Base-by-base conservation (phyloP, 805 yeast genomes). In the Sungouiella blattae region DNA sequence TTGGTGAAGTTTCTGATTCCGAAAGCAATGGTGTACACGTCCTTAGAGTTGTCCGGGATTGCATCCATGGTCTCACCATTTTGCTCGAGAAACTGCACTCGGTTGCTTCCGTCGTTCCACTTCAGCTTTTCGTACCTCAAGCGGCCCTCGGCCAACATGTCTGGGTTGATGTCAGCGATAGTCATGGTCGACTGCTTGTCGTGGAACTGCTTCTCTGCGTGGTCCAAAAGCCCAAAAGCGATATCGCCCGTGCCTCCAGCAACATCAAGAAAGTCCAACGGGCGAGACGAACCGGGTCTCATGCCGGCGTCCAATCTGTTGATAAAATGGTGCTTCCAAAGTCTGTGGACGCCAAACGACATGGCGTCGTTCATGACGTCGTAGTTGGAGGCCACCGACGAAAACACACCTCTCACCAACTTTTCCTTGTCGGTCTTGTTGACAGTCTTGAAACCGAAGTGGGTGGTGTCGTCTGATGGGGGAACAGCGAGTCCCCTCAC, bases 241-340 rank as follows among this genome's bases (percentile, higher is more conserved):
- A 93, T 91, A 56, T 93, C 98, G 30, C 98, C 98, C 8, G 98
- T 87, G 16, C 98, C 98, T 40, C 98, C 98, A 18, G 98, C 98
- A 38, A 93, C 98, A 61, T 93, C 98, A 44, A 93, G 72, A 54
- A 93, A 91, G 39, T 80, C 77, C 50, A 93, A 68, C 3, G 96
- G 96, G 46, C 81, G 76, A 11, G 67, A 58, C 11, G 78, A 75
- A 30, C 91, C 94, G 4, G 95, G 91, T 55, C 98, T 76, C 69
- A 78, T 79, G 22, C 98, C 98, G 28, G 97, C 95, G 56, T 93
- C 96, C 37, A 93, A 68, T 47, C 86, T 78, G 49, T 79, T 73
- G 52, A 93, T 88, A 57, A 93, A 83, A 55, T 89, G 95, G 54
- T 77, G 78, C 57, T 93, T 93, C 98, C 98, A 93, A 30, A 91